These are phyloP conservation scores for Penicillium sp. DNA, from an alignment of 2,329 filamentous ascomycete genomes.

Conservation along the genomic window DNA sequence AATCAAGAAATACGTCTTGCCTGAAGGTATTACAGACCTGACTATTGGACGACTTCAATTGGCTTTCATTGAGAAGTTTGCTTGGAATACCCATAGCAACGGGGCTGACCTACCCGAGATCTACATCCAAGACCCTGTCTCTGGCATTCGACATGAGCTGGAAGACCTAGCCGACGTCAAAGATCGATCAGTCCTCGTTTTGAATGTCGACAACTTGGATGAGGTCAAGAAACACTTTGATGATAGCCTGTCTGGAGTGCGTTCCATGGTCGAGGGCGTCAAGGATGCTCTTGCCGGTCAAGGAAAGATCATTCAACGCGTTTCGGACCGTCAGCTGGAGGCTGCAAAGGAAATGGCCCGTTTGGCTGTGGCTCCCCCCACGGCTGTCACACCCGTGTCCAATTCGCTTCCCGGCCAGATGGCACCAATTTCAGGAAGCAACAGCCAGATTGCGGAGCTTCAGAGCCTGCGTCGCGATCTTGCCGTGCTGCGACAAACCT, in stretches of 20 bases:
- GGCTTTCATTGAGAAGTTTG: conserved; percentile 98
- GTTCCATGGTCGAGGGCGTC: conserved; percentile 79
- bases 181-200: conserved; percentile 87
- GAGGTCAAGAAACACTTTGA: conserved; percentile 97
- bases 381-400: conserved; percentile 25
- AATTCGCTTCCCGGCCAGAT: conserved; percentile 26
- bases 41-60: conserved; percentile 86
- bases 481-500: conserved; percentile 88
- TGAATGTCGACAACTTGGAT: conserved; percentile 90
- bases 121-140: conserved; percentile 94
- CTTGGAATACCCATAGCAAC: conserved; percentile 96
- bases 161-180: conserved; percentile 93
- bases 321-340: conserved; percentile 88
- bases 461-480: conserved; percentile 82
- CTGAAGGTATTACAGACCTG: conserved; percentile 79
- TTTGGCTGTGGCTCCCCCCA: conserved; percentile 52
- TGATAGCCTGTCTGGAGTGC: conserved; percentile 78
- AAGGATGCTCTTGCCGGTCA: conserved; percentile 82
- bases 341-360: conserved; percentile 81
- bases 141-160: conserved; percentile 92
- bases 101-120: conserved; percentile 92
- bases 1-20: conserved; percentile 90
- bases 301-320: conserved; percentile 73
- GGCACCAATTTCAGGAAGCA: conserved; percentile 40
- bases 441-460: conserved; percentile 70